Evolutionary conservation across 768 basidiomycete species (phyloP), one percentile per base, ranked within the genome.

Genomic region (Suillus subluteus): DNA sequence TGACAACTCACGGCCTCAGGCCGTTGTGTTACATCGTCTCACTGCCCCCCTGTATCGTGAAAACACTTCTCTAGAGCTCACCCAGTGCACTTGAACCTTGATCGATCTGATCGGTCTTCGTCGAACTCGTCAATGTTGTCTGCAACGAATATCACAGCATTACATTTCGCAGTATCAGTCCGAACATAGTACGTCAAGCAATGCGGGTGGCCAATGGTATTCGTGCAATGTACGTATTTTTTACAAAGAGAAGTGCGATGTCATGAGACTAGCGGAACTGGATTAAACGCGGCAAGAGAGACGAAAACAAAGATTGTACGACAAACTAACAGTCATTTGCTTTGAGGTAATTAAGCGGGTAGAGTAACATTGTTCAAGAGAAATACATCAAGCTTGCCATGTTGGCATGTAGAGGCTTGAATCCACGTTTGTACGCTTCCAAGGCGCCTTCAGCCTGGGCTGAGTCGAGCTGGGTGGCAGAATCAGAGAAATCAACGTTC

Each of bases 341-440:
- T 26, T 40, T 26, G 8, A 23, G 5, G 23, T 18, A 41, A 26
- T 59, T 23, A 32, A 12, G 18, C 21, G n/a, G 12, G 50, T 15
- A 65, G 35, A 15, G n/a, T 9, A 6, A 6, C 7, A 40, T 37
- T 12, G 12, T 54, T 79, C 43, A 77, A 43, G 86, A 87, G 68
- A 88, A 90, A 67, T 89, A 90, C 89, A 90, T 90, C 52, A 82
- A 67, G 1, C 74, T 75, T 1, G 80, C 75, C 79, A 87, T 86
- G 43, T 80, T 82, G 3, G 69, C 64, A 70, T 92, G 83, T 15
- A 90, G 75, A 0, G 86, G 87, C 73, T 80, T 87, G 80, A 90
- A 92, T 4, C 76, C 80, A 7, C 79, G 77, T 67, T 79, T 81
- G 81, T 80, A 91, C 1, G 79, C 79, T 52, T 86, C 83, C 5